phyloP scores from a whole-genome alignment of 2,329 filamentous ascomycete species.

The Penicillium sp. region DNA sequence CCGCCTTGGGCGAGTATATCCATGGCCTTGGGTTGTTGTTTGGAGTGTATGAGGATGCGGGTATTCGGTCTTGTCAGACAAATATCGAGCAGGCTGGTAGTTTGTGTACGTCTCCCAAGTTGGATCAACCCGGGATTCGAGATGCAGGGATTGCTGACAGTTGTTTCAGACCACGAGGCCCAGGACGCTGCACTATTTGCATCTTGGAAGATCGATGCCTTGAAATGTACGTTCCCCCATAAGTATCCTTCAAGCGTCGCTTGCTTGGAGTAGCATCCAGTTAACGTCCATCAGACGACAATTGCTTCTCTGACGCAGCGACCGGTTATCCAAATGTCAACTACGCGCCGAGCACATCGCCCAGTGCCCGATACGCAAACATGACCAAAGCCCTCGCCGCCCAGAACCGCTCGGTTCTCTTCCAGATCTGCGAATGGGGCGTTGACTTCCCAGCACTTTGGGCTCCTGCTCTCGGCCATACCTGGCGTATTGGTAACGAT shows the following conservation, averaged over 20 bases:
- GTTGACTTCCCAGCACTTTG: slow-evolving; percentile 53
- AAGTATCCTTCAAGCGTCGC: too few relatives aligned
- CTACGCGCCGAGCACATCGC: slow-evolving; percentile 42
- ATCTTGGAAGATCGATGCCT: slow-evolving; percentile 44
- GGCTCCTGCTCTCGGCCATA: slow-evolving; percentile 51
- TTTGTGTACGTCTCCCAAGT: slow-evolving; percentile 29
- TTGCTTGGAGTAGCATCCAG: background rate
- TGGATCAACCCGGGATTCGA: background rate
- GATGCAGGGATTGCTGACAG: background rate
- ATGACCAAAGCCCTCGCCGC: slow-evolving; percentile 50
- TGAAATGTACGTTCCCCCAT: slow-evolving; percentile 49
- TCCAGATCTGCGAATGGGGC: slow-evolving; percentile 59
- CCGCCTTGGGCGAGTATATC: slow-evolving; percentile 43
- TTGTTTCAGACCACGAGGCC: slow-evolving; percentile 45
- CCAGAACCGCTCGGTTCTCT: slow-evolving; percentile 48
- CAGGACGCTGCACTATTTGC: slow-evolving; percentile 43
- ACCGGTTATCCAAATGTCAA: slow-evolving; percentile 47
- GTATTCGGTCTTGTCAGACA: slow-evolving; percentile 44
- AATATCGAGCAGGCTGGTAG: slow-evolving; percentile 38
- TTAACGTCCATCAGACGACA: slow-evolving; percentile 44
- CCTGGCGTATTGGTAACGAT: slow-evolving; percentile 58
- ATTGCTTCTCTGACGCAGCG: slow-evolving; percentile 50
- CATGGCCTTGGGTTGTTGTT: slow-evolving; percentile 46
- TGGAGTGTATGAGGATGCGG: slow-evolving; percentile 50
- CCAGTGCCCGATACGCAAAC: slow-evolving; percentile 47